These are phyloP conservation scores for Ceraceosorus guamensis DNA, from an alignment of 1,284 basidiomycete genomes.

Conservation along the genomic window DNA sequence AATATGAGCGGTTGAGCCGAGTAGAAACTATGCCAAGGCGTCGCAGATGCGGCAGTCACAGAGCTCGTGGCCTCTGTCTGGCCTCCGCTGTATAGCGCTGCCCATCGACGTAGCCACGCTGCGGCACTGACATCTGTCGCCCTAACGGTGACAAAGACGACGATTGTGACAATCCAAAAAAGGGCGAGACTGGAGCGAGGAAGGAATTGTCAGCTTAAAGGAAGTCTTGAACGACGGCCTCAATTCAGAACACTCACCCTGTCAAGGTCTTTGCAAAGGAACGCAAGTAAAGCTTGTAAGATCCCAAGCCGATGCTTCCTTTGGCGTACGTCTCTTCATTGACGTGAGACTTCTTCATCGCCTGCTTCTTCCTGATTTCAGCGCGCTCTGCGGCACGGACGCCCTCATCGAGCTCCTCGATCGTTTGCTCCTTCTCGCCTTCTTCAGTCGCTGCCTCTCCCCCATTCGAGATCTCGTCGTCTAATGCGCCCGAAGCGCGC, in stretches of 20 bases:
- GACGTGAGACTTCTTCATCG: conserved; percentile 26
- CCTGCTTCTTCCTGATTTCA: conserved; percentile 28
- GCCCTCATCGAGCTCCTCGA: conserved; percentile 37
- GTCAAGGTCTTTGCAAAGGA: conserved; percentile 18
- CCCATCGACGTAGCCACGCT: conserved; percentile 46
- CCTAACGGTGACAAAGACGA: conserved; percentile 32
- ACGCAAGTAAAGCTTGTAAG: conserved; percentile 41
- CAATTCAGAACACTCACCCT: no score
- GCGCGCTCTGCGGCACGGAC: conserved; percentile 30
- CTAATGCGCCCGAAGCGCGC: conserved; percentile 56
- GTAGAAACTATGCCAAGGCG: no score
- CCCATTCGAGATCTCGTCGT: conserved; percentile 44
- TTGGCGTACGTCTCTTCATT: conserved; percentile 43
- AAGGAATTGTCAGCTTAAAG: no score
- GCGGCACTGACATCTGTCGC: conserved; percentile 33
- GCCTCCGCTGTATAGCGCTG: conserved; percentile 23
- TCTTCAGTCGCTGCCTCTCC: conserved; percentile 5
- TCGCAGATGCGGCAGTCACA: no score
- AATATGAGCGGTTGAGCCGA: no score
- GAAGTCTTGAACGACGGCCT: no score
- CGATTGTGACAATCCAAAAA: conserved; percentile 30
- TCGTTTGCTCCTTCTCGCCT: conserved; percentile 19
- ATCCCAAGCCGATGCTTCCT: conserved; percentile 27
- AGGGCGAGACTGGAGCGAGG: conserved; percentile 13
- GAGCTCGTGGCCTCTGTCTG: no score